phyloP scores from a whole-genome alignment of 2,329 filamentous ascomycete genomes.

The Trichophyton verrucosum region DNA sequence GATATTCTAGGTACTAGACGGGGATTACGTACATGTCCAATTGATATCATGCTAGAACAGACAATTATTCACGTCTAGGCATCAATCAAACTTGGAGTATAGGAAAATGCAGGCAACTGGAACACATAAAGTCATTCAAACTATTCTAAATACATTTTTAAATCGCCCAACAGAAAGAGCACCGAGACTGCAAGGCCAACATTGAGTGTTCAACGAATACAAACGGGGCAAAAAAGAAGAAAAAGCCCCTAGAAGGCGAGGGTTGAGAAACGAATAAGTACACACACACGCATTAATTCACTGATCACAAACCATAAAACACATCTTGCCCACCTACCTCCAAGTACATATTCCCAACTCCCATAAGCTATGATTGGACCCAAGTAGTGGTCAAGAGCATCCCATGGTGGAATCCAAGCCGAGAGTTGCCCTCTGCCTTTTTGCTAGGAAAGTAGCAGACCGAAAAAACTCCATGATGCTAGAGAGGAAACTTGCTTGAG shows the following conservation, averaged over 20 bases:
- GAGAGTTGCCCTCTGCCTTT: neutral
- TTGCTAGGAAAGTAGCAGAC: neutral
- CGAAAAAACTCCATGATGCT: constrained; percentile 2
- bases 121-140: neutral
- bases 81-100: too few species aligned
- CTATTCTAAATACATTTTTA: neutral
- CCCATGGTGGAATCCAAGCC: neutral
- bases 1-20: too few species aligned
- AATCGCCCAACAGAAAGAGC: neutral
- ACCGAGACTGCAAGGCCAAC: neutral
- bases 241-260: neutral
- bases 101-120: too few species aligned
- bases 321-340: neutral
- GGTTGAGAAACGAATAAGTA: neutral
- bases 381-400: neutral
- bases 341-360: neutral
- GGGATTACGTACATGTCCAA: too few species aligned
- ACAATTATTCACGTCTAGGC: too few species aligned
- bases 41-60: too few species aligned
- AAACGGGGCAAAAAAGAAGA: too few species aligned
- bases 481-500: neutral
- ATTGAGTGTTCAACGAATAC: neutral
- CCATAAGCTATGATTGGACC: neutral
- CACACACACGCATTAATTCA: neutral
- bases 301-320: neutral